Conservation (phyloP, 1,284 basidiomycete genomes). For the Testicularia cyperi region DNA sequence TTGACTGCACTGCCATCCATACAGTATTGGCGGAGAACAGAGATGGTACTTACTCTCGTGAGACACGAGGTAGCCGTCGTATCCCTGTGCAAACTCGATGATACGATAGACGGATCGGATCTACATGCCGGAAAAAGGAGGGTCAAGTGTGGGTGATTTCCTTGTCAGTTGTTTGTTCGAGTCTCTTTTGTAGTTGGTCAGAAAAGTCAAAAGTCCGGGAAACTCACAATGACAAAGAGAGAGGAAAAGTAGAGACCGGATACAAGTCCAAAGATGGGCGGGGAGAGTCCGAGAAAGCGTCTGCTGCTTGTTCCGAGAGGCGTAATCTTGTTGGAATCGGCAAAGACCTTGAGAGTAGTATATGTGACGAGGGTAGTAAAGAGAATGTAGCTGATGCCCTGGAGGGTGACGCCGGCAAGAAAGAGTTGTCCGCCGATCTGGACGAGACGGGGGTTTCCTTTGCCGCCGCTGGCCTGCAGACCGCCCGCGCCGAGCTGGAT, state of each 20-base stretch:
- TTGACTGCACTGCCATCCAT: background rate
- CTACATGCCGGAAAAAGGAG: background rate
- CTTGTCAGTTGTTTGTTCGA: no score
- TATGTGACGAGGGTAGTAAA: constrained; percentile 32
- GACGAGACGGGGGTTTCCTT: constrained; percentile 9
- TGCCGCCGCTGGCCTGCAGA: constrained; percentile 23
- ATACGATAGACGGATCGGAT: constrained; percentile 43
- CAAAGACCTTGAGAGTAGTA: constrained; percentile 12
- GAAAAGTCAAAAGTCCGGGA: no score
- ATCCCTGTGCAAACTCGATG: constrained; percentile 42
- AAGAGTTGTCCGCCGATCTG: constrained; percentile 39
- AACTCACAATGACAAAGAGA: constrained; percentile 25
- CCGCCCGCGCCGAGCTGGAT: constrained; percentile 43
- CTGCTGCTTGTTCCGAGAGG: background rate
- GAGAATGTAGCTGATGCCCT: constrained; percentile 39
- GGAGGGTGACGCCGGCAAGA: constrained; percentile 35
- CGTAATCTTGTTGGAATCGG: background rate
- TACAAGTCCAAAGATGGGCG: constrained; percentile 14
- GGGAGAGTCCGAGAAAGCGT: constrained; percentile 14
- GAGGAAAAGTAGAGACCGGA: constrained; percentile 20
- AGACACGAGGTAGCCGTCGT: constrained; percentile 31
- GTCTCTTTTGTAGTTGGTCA: no score
- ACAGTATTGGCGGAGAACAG: background rate
- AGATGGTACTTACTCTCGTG: constrained; percentile 30
- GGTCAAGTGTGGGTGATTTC: background rate